phyloP scores from a whole-genome alignment of 768 basidiomycete genomes.

The Russula sp. region DNA sequence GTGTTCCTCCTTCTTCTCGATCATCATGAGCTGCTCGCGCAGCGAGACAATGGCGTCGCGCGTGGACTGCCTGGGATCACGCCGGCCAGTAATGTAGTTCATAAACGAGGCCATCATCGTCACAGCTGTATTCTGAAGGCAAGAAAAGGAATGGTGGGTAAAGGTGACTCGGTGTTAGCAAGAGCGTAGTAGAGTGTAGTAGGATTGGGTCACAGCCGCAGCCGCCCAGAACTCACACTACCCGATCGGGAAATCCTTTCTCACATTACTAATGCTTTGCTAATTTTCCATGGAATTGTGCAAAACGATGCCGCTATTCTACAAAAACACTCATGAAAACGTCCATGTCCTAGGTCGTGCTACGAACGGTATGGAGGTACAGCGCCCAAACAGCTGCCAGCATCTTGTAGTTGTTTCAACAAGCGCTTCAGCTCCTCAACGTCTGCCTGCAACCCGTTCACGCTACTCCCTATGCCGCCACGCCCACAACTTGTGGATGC shows the following conservation, averaged over 20 bases:
- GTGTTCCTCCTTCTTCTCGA: constrained; percentile 99
- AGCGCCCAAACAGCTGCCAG: not conserved
- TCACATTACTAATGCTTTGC: not conserved
- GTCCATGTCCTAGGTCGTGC: not conserved
- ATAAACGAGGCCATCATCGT: constrained; percentile 39
- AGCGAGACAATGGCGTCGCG: constrained; percentile 90
- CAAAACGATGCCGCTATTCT: not conserved
- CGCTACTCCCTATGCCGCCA: constrained; percentile 37
- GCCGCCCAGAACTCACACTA: not conserved
- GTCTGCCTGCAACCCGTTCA: constrained; percentile 60
- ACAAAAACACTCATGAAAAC: not conserved
- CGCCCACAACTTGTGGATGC: constrained; percentile 30
- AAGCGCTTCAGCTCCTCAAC: constrained; percentile 62
- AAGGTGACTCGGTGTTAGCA: not conserved
- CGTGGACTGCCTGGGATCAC: constrained; percentile 77
- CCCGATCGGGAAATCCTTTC: not conserved
- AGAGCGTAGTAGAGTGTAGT: not conserved
- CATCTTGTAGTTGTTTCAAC: constrained; percentile 35
- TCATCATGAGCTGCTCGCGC: constrained; percentile 90
- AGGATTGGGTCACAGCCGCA: not conserved
- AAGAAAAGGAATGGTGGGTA: not conserved
- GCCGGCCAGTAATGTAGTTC: constrained; percentile 82
- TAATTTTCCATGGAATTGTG: not conserved
- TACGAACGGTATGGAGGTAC: not conserved
- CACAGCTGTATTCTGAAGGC: not conserved